Evolutionary conservation across 2,329 filamentous ascomycete species (phyloP), one percentile per base, ranked within the genome.

Genomic region (Colletotrichum liriopes): DNA sequence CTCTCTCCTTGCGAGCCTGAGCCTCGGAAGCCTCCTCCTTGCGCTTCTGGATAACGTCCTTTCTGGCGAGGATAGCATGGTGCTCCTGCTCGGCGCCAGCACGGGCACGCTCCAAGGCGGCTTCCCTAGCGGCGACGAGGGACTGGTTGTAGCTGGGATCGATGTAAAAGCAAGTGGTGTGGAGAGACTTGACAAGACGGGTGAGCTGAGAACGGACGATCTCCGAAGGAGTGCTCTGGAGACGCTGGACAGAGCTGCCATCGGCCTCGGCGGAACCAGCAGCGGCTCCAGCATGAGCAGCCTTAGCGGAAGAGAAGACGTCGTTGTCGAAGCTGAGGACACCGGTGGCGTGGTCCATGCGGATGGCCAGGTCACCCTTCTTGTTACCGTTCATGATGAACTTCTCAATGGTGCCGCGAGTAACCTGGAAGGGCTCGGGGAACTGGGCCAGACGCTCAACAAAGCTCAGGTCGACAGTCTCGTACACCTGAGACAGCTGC

Each of bases 361-460:
- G 95, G 78, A 99, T 97, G 65, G 96, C 93, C 56, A 99, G 89
- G 78, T 99, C 96, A 69, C 96, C 96, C 90, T 99, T 99, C 91
- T 99, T 99, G 90, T 97, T 98, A 75, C 96, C 96, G 84, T 99
- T 99, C 96, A 99, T 99, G 88, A 99, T 98, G 88, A 99, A 99
- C 87, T 98, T 99, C 88, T 99, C 96, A 76, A 99, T 97, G 74
- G 94, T 97, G 76, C 93, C 91, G 65, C 93, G 92, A 75, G 90
- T 93, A 76, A 98, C 95, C 85, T 98, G 93, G 90, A 97, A 98
- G 52, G 96, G 94, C 81, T 97, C 95, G 12, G 96, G 96, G 89
- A 99, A 99, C 80, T 96, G 90, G 74, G 96, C 96, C 66, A 99
- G 93, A 79, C 94, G 92, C 82, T 98, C 93, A 58, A 99, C 96